Conservation (phyloP, 345 rosid species). For the Orychophragmus violaceus region DNA sequence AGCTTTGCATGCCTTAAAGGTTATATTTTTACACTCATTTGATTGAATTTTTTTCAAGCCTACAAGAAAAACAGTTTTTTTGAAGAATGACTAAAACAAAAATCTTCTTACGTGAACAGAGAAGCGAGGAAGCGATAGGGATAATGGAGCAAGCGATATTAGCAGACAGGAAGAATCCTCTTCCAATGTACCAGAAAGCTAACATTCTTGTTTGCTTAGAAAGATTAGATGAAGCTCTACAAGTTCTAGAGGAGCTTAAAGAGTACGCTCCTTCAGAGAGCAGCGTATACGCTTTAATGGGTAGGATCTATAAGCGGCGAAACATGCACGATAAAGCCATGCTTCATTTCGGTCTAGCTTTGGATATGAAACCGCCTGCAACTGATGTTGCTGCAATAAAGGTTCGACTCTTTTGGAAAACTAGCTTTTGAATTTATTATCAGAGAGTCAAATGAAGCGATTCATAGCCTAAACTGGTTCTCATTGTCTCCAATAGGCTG, state of each 20-base stretch:
- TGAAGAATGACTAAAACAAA: constrained; percentile 7
- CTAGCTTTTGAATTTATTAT: too few species aligned
- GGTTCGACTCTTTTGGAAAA: constrained; percentile 42
- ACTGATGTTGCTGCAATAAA: constrained; percentile 86
- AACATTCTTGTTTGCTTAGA: constrained; percentile 71
- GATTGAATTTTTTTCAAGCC: too few species aligned
- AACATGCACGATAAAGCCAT: constrained; percentile 84
- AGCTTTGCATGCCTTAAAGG: constrained; percentile 84
- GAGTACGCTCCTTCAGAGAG: constrained; percentile 92
- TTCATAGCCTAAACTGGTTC: neutral
- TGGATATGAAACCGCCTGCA: constrained; percentile 96
- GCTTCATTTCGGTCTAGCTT: constrained; percentile 89
- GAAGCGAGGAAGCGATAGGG: constrained; percentile 79
- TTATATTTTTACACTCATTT: constrained; percentile 14
- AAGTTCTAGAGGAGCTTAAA: constrained; percentile 89
- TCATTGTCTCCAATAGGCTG: constrained; percentile 55
- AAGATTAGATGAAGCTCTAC: constrained; percentile 76
- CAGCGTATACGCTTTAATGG: constrained; percentile 94
- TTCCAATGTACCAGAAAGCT: constrained; percentile 98
- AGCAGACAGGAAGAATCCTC: constrained; percentile 92
- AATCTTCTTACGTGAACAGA: constrained; percentile 36
- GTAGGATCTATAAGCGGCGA: constrained; percentile 67
- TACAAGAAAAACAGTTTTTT: too few species aligned
- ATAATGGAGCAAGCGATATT: constrained; percentile 87
- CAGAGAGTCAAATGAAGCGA: too few species aligned